phyloP scores from a whole-genome alignment of 2,329 filamentous ascomycete genomes.

The Pezicula radicicola region DNA sequence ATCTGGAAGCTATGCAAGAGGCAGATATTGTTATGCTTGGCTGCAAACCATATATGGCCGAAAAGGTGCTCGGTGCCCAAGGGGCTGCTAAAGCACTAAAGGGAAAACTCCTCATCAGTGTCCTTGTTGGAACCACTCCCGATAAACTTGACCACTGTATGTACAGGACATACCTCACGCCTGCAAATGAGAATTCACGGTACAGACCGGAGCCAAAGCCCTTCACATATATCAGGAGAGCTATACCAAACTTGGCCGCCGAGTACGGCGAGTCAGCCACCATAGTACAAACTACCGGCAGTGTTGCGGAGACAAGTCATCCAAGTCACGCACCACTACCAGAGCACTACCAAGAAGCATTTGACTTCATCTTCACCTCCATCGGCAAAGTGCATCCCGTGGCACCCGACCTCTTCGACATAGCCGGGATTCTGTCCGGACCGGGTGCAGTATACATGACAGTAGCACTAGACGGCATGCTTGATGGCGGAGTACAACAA shows the following conservation, averaged over 20 bases:
- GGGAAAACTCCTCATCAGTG: slow-evolving; percentile 80
- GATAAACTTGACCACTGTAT: slow-evolving; percentile 66
- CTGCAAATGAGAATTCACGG: slow-evolving; percentile 18
- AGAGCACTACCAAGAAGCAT: slow-evolving; percentile 51
- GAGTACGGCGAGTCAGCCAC: slow-evolving; percentile 80
- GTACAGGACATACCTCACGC: neutral
- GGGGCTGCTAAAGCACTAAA: slow-evolving; percentile 71
- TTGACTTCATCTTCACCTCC: slow-evolving; percentile 74
- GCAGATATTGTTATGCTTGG: slow-evolving; percentile 75
- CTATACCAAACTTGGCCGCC: slow-evolving; percentile 82
- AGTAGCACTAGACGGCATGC: slow-evolving; percentile 70
- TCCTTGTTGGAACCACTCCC: slow-evolving; percentile 74
- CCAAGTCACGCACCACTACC: slow-evolving; percentile 43
- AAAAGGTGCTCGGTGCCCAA: slow-evolving; percentile 61
- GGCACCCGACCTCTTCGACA: slow-evolving; percentile 67
- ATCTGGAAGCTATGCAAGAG: slow-evolving; percentile 63
- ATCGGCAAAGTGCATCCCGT: slow-evolving; percentile 70
- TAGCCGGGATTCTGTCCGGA: slow-evolving; percentile 69
- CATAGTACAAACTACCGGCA: slow-evolving; percentile 51
- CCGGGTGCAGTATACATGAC: slow-evolving; percentile 75
- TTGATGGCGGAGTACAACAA: slow-evolving; percentile 77
- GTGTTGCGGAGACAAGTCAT: slow-evolving; percentile 43
- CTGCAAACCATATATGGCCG: slow-evolving; percentile 78
- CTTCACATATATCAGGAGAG: slow-evolving; percentile 62
- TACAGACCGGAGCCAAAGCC: neutral